phyloP scores from a whole-genome alignment of 225 moss, liverwort and hornwort species.

The Straminergon stramineum region DNA sequence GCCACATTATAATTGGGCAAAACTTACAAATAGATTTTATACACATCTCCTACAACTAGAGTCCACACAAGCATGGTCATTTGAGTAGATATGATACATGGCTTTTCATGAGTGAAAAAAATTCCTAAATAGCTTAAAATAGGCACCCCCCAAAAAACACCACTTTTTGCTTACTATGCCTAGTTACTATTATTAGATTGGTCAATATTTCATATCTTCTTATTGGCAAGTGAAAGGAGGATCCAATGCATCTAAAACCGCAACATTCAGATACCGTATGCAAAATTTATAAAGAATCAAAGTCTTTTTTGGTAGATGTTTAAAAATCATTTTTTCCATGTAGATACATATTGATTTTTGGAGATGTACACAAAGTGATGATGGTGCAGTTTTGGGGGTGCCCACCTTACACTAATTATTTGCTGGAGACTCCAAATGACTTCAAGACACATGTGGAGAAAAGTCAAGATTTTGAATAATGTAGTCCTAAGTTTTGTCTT shows the following conservation, averaged over 20 bases:
- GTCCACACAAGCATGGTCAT: neutral
- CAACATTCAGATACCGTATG: rapidly evolving
- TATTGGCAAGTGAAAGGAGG: neutral
- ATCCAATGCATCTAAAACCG: neutral
- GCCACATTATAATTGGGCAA: neutral
- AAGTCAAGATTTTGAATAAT: neutral
- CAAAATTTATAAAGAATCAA: neutral
- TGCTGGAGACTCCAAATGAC: too few relatives aligned
- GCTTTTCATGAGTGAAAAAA: neutral
- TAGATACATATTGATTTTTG: neutral
- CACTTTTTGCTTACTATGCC: neutral
- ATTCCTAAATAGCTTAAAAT: neutral
- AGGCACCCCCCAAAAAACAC: rapidly evolving
- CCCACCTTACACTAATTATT: neutral
- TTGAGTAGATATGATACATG: neutral
- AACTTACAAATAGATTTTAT: neutral
- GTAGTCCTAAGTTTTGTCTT: neutral
- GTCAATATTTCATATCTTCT: neutral
- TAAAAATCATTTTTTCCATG: neutral
- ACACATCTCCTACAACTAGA: neutral
- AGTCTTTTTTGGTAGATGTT: neutral
- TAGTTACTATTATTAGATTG: neutral
- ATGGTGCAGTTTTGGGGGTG: neutral
- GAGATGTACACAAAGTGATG: neutral
- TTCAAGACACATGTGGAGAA: neutral